Percentiles rank a stretch among this genome's conserved stretches.
Evolutionary conservation across 495 filamentous ascomycete species (phyloP).

Genomic region (Aspergillus hancockii): DNA sequence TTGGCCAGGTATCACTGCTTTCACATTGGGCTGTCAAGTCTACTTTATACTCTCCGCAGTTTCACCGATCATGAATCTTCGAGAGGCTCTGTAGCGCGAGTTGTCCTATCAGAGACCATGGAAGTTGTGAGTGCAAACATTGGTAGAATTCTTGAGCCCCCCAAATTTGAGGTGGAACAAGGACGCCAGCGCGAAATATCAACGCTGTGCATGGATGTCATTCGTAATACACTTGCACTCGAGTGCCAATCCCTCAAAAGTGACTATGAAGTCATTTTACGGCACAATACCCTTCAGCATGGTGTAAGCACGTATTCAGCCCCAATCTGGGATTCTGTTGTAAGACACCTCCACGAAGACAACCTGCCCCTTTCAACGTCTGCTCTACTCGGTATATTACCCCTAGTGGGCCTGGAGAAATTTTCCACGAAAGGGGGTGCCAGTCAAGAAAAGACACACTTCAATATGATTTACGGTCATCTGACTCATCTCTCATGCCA

Average conservation of each 20-base stretch:
- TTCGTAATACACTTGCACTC: slow-evolving; percentile 68
- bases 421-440: slow-evolving; percentile 57
- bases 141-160: slow-evolving; percentile 42
- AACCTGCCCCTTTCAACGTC: slow-evolving; percentile 66
- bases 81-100: slow-evolving; percentile 49
- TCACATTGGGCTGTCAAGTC: slow-evolving; percentile 47
- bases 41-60: slow-evolving; percentile 52
- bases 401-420: slow-evolving; percentile 70
- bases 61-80: slow-evolving; percentile 53
- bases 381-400: slow-evolving; percentile 68
- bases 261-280: slow-evolving; percentile 67
- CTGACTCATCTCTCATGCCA: slow-evolving; percentile 68
- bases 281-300: slow-evolving; percentile 61
- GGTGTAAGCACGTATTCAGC: slow-evolving; percentile 64
- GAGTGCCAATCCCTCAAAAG: slow-evolving; percentile 73
- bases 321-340: slow-evolving; percentile 73
- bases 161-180: slow-evolving; percentile 41
- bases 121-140: slow-evolving; percentile 52
- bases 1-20: slow-evolving; percentile 52
- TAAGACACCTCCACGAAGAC: slow-evolving; percentile 64
- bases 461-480: slow-evolving; percentile 71
- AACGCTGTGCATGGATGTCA: slow-evolving; percentile 57
- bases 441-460: slow-evolving; percentile 58
- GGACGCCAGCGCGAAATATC: slow-evolving; percentile 37
- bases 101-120: slow-evolving; percentile 55